Conservation (phyloP, 1,284 basidiomycete species). For the Mycena citricolor region DNA sequence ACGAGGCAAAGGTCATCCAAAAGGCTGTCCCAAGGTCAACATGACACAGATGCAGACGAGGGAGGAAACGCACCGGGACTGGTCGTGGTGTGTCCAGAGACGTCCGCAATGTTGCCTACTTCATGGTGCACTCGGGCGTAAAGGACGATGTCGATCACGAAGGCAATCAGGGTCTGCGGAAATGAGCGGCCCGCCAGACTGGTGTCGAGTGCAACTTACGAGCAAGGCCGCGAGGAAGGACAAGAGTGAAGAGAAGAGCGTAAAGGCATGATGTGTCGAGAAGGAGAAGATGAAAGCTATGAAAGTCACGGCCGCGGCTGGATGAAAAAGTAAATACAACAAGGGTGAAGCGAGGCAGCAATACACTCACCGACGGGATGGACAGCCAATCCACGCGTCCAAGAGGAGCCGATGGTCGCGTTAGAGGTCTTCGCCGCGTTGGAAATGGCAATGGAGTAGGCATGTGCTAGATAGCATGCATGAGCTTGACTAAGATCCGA, state of each 20-base stretch:
- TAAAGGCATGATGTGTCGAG: conserved; percentile 58
- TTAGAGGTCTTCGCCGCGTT: conserved; percentile 34
- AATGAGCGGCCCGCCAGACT: too few species aligned
- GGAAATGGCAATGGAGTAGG: conserved; percentile 48
- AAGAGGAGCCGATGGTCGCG: conserved; percentile 51
- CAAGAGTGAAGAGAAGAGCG: conserved; percentile 56
- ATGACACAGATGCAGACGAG: conserved; percentile 1
- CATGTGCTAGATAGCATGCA: conserved; percentile 41
- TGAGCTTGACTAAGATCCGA: neutral
- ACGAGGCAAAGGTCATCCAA: conserved; percentile 71
- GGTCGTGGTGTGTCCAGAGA: conserved; percentile 47
- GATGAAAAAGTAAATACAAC: neutral
- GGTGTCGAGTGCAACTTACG: conserved; percentile 10
- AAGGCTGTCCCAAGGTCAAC: conserved; percentile 46
- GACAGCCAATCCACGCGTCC: conserved; percentile 72
- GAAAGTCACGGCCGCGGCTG: conserved; percentile 64
- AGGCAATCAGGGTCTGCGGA: conserved; percentile 56
- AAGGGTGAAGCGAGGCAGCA: conserved; percentile 3
- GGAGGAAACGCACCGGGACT: conserved; percentile 51
- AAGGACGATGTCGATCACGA: conserved; percentile 74
- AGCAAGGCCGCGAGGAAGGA: conserved; percentile 67
- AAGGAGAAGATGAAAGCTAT: conserved; percentile 63
- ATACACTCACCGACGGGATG: conserved; percentile 64
- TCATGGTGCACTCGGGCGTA: conserved; percentile 59
- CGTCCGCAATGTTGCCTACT: conserved; percentile 46